Evolutionary conservation across 129 eudicot species (phyloP).

Genomic region (Artemisia annua): DNA sequence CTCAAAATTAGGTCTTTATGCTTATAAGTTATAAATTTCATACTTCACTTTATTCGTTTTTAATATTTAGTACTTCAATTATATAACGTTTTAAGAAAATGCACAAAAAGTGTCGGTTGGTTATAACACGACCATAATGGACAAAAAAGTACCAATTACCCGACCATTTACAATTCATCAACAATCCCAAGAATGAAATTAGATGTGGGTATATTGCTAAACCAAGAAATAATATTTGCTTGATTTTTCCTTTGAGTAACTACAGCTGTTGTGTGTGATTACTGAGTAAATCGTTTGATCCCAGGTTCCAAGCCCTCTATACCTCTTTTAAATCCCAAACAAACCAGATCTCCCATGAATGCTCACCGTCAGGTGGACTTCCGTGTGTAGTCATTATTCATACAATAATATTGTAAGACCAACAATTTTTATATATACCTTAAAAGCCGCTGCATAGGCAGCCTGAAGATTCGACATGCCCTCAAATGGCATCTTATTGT

Average conservation of each 20-base stretch:
- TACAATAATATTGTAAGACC: too few relatives aligned
- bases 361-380: too few relatives aligned
- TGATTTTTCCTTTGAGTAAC: not conserved
- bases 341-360: too few relatives aligned
- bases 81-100: not conserved
- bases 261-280: not conserved
- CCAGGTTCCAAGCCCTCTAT: not conserved
- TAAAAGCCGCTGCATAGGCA: slow-evolving; percentile 93
- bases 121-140: not conserved
- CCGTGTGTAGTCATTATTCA: too few relatives aligned
- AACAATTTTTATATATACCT: slow-evolving; percentile 42
- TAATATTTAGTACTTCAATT: not conserved
- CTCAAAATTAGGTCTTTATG: not conserved
- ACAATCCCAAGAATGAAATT: too few relatives aligned
- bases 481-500: slow-evolving; percentile 77
- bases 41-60: not conserved
- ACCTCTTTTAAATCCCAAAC: not conserved
- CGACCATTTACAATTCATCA: too few relatives aligned
- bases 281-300: not conserved
- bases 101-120: not conserved
- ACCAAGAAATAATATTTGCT: too few relatives aligned
- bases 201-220: too few relatives aligned
- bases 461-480: slow-evolving; percentile 76
- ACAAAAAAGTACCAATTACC: not conserved
- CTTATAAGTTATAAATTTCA: not conserved